Evolutionary conservation across 2,329 filamentous ascomycete genomes (phyloP).

Genomic region (Xylaria multiplex): DNA sequence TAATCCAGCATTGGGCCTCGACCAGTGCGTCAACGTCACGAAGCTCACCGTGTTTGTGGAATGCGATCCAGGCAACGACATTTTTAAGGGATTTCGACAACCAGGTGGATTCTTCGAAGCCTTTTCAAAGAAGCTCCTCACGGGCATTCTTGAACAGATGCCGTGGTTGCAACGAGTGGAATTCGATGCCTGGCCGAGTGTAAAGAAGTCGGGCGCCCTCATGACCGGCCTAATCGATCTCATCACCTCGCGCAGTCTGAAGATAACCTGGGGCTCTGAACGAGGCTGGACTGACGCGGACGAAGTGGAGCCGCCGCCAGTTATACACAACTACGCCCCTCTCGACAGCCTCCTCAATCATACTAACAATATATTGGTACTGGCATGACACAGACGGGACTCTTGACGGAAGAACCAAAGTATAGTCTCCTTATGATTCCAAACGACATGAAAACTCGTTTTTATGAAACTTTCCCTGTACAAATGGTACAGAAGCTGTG

Average conservation of each 20-base stretch:
- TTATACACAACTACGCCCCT: constrained; percentile 45
- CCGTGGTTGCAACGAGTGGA: constrained; percentile 68
- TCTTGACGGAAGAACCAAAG: background rate
- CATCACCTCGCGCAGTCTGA: constrained; percentile 58
- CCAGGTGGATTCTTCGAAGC: constrained; percentile 75
- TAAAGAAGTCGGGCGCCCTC: constrained; percentile 72
- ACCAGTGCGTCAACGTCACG: constrained; percentile 68
- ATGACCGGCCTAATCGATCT: constrained; percentile 69
- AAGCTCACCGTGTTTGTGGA: constrained; percentile 75
- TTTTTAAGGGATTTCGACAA: constrained; percentile 74
- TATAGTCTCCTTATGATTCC: background rate
- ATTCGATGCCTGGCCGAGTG: constrained; percentile 75
- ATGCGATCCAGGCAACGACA: constrained; percentile 73
- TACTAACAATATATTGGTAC: constrained; percentile 42
- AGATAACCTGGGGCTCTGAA: constrained; percentile 73
- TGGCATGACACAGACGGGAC: constrained; percentile 33
- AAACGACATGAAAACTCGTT: background rate
- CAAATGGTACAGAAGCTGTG: constrained; percentile 8
- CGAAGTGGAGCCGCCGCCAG: constrained; percentile 51
- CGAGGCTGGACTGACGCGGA: constrained; percentile 71
- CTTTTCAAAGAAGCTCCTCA: constrained; percentile 69
- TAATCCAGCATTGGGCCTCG: constrained; percentile 70
- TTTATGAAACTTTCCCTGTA: constrained; percentile 9
- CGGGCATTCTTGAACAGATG: constrained; percentile 65
- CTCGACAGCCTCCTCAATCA: constrained; percentile 35